Evolutionary conservation across 495 filamentous ascomycete genomes (phyloP).

Genomic region (Neurospora tetraspora): DNA sequence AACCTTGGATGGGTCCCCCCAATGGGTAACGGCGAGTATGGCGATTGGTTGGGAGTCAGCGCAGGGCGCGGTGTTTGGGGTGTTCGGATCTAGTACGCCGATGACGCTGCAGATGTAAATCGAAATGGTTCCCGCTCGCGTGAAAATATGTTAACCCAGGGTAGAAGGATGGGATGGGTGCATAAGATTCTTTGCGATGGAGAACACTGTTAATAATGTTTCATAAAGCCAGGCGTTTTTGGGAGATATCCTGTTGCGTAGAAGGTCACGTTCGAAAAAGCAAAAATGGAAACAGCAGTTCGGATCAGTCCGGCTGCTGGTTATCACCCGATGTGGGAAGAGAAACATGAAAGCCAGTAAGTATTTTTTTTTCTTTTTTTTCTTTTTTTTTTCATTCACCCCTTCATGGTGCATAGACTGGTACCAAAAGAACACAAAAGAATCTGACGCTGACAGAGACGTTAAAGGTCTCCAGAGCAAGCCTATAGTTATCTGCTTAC

Average conservation of each 20-base stretch:
- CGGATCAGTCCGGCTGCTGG: not conserved
- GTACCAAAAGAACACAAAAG: not conserved
- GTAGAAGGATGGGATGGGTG: not conserved
- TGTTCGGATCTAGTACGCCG: conserved; percentile 11
- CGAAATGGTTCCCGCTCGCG: not conserved
- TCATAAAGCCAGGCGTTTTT: not conserved
- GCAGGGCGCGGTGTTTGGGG: conserved; percentile 90
- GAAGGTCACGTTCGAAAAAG: not conserved
- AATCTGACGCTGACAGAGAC: not conserved
- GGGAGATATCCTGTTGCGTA: not conserved
- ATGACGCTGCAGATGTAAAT: not conserved
- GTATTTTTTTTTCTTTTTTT: not conserved
- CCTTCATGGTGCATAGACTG: not conserved
- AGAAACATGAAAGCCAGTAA: not conserved
- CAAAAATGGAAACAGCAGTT: not conserved
- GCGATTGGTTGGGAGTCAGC: conserved; percentile 91
- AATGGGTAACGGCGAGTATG: conserved; percentile 56
- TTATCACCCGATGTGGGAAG: not conserved
- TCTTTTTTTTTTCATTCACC: not conserved
- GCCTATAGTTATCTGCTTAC: not conserved
- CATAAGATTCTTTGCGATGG: not conserved
- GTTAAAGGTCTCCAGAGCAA: not conserved
- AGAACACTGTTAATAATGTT: not conserved
- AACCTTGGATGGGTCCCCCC: conserved; percentile 93
- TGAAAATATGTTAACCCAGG: not conserved